Evolutionary conservation across 75 land plant species (phyloP), one percentile per base, ranked within the genome.

Genomic region (Cupressus sempervirens): DNA sequence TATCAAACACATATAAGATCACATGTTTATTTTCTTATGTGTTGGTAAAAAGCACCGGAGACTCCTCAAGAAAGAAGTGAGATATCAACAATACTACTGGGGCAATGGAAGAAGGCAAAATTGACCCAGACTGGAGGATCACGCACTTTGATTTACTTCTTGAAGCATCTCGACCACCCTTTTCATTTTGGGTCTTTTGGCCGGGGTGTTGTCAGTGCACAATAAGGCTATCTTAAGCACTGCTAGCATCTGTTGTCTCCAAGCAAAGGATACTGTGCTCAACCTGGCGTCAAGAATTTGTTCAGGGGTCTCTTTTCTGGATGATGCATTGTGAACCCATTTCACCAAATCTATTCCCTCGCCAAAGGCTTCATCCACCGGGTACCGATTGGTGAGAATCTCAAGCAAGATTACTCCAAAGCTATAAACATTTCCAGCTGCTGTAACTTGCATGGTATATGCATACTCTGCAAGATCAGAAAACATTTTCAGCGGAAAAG

Each of bases 371-470:
- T 93, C 95, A 26, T 96, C 94, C 26, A 96, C 90, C 7, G 98
- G 98, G 11, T 87, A 73, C 81, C 92, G 81, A 23, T 91, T 91
- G 18, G 98, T 96, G 13, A 96, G 91, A 80, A 93, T 90, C 91
- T 96, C 98, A 62, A 96, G 92, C 89, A 96, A 84, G 4, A 95
- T 86, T 5, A 96, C 98, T 16, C 98, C 98, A 87, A 90, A 96
- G 89, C 97, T 95, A 77, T 96, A 96, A 0, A 96, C 96, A 86
- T 96, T 94, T 79, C 97, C 92, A 7, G 95, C 92, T 79, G 91
- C 94, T 52, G 98, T 95, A 52, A 95, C 98, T 88, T 93, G 93
- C 98, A 96, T 96, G 11, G 97, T 96, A 58, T 93, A 96, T 72
- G 98, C 97, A 90, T 95, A 96, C 89, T 96, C 98, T 96, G 95